A percentile compares a stretch with the other conserved stretches of the same genome.
Conservation (phyloP, 305 asterid genomes). For the Plantago coronopus region DNA sequence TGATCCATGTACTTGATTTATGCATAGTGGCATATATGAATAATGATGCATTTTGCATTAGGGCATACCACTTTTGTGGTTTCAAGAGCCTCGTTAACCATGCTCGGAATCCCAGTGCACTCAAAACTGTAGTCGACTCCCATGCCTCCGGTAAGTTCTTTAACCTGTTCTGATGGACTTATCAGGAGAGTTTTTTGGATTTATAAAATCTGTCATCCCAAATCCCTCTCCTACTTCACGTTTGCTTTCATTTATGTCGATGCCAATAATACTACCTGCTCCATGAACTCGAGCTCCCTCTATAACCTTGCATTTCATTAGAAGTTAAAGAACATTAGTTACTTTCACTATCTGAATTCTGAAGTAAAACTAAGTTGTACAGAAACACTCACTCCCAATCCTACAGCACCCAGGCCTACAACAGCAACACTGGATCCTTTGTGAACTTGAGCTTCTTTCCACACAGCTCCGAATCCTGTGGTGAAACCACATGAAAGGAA, state of each 20-base stretch:
- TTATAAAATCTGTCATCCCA: slow-evolving; percentile 65
- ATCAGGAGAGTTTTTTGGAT: slow-evolving; percentile 29
- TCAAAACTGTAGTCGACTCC: slow-evolving; percentile 63
- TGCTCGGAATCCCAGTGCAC: slow-evolving; percentile 52
- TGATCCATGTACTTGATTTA: not conserved
- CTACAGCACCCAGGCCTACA: slow-evolving; percentile 52
- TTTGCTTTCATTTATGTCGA: slow-evolving; percentile 51
- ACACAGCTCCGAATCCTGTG: slow-evolving; percentile 46
- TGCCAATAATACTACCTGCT: slow-evolving; percentile 56
- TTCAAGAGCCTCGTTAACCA: slow-evolving; percentile 53
- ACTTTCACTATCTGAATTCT: not conserved
- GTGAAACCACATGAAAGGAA: slow-evolving; percentile 55
- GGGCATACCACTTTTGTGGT: slow-evolving; percentile 43
- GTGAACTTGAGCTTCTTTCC: slow-evolving; percentile 36
- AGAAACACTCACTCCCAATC: slow-evolving; percentile 35
- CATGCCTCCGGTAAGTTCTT: slow-evolving; percentile 38
- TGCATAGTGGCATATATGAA: too few species aligned
- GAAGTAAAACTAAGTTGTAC: not conserved
- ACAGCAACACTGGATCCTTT: slow-evolving; percentile 42
- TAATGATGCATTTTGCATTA: not conserved
- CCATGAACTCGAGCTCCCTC: slow-evolving; percentile 51
- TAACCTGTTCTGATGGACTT: slow-evolving; percentile 42
- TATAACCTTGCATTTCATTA: slow-evolving; percentile 28
- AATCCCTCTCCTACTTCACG: slow-evolving; percentile 42
- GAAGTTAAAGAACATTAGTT: not conserved